Conservation (phyloP, 345 rosid species). For the Populus simonii region DNA sequence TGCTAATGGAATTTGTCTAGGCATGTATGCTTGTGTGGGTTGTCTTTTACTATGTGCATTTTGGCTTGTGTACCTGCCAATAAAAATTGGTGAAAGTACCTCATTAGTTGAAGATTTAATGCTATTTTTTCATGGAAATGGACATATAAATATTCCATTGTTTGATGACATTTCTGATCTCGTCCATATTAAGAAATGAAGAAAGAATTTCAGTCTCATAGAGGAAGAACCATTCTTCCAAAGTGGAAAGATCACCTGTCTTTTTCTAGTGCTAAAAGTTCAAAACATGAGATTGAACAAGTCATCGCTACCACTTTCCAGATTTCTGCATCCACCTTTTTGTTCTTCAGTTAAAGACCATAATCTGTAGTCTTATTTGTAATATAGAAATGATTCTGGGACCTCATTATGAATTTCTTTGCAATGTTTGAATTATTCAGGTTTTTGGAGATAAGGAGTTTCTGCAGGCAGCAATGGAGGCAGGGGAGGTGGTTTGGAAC, state of each 20-base stretch:
- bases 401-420: background rate
- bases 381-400: background rate
- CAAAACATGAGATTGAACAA: background rate
- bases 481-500: slow-evolving; percentile 62
- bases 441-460: slow-evolving; percentile 57
- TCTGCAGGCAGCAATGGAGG: slow-evolving; percentile 59
- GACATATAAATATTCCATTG: background rate
- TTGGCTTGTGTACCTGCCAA: background rate
- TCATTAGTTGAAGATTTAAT: background rate
- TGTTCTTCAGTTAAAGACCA: background rate
- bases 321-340: background rate
- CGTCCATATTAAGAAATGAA: background rate
- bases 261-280: background rate
- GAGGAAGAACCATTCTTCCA: background rate
- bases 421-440: slow-evolving; percentile 25
- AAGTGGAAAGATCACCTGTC: background rate
- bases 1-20: background rate
- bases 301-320: background rate
- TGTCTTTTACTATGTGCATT: background rate
- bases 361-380: background rate
- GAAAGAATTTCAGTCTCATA: background rate
- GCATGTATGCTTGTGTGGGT: background rate
- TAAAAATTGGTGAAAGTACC: background rate
- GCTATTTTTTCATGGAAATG: background rate
- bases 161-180: background rate